Evolutionary conservation across 83 land plant species (phyloP).

Genomic region (Thuja plicata): DNA sequence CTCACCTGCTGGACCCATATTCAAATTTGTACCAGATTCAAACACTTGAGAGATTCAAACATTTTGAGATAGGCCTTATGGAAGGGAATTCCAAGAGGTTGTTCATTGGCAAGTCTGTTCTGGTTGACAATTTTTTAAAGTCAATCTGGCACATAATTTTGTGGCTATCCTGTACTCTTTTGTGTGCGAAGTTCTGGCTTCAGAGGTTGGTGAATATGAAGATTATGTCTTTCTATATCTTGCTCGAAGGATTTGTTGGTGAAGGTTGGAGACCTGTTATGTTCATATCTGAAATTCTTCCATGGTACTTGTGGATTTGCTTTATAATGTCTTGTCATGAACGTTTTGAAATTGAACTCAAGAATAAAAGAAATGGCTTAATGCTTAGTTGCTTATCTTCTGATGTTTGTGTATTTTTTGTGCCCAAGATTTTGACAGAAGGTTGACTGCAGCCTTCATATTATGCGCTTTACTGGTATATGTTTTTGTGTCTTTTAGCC

Average conservation of each 20-base stretch:
- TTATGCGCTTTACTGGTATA: neutral
- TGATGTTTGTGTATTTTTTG: neutral
- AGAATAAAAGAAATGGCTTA: neutral
- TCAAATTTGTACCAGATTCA: neutral
- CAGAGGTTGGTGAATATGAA: neutral
- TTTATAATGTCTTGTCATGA: neutral
- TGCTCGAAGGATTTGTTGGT: neutral
- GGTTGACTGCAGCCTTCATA: neutral
- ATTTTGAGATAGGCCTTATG: neutral
- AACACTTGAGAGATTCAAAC: neutral
- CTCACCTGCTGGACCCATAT: neutral
- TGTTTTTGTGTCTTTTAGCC: neutral
- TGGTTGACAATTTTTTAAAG: neutral
- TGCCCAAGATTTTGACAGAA: neutral
- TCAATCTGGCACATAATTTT: conserved; percentile 1
- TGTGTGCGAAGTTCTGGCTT: neutral
- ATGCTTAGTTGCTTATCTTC: neutral
- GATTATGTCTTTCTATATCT: neutral
- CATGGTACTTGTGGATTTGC: neutral
- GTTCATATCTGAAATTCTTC: neutral
- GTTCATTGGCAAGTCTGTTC: neutral
- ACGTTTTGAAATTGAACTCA: neutral
- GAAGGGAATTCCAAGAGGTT: neutral
- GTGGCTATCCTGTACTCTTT: neutral
- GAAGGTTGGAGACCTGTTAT: neutral